Conservation (phyloP, 495 filamentous ascomycete genomes). For the Cercophora scortea region DNA sequence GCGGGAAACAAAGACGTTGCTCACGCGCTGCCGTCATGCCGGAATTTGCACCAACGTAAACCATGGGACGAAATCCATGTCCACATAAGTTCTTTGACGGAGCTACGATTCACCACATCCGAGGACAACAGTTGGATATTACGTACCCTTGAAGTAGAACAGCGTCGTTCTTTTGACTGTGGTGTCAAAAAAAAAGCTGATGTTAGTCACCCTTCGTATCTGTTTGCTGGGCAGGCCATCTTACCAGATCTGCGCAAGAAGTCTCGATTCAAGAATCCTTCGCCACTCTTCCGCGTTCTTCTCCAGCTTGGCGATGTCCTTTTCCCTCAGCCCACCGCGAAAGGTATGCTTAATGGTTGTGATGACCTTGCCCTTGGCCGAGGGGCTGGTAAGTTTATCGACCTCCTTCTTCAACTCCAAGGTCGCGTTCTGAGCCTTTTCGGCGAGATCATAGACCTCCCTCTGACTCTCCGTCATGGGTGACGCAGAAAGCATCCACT, state of each 20-base stretch:
- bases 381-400: not conserved
- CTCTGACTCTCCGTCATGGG: constrained; percentile 3
- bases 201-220: too few relatives aligned
- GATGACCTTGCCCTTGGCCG: constrained; percentile 1
- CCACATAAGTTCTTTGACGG: too few relatives aligned
- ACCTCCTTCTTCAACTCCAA: not conserved
- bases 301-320: not conserved
- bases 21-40: too few relatives aligned
- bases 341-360: not conserved
- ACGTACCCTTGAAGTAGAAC: not conserved
- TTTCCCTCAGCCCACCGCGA: not conserved
- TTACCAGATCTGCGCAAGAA: constrained; percentile 8
- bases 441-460: not conserved
- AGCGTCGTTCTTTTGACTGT: constrained; percentile 2
- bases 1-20: too few relatives aligned
- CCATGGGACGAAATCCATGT: too few relatives aligned
- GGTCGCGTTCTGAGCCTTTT: not conserved
- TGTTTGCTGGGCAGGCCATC: not conserved
- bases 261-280: not conserved
- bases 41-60: too few relatives aligned
- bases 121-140: too few relatives aligned
- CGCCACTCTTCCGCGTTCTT: constrained; percentile 1
- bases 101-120: too few relatives aligned
- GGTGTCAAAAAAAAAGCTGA: too few relatives aligned
- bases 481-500: constrained; percentile 3